Base-by-base conservation (phyloP, 306 rosid genomes). In the Trifolium pratense region DNA sequence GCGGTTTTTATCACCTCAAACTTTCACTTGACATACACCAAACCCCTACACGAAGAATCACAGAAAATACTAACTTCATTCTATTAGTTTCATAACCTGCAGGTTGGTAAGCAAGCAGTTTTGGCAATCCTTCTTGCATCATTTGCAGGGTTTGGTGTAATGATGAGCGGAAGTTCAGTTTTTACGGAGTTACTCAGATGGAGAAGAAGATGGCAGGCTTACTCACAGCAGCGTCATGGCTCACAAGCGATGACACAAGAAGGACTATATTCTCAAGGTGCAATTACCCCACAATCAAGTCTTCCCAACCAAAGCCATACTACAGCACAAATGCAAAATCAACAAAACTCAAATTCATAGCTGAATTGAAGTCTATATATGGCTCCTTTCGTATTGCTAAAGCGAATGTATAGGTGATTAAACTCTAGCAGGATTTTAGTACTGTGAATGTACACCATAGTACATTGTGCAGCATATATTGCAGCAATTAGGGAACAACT, bases 91-190 rank as follows among this genome's bases (percentile, higher is more conserved):
- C 34, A 61, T 73, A 48, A 78, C 20, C 26, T 75, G 71, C 91
- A 95, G 99, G 87, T 91, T 55, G 79, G 79, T 17, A 84, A 88
- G 78, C 96, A 86, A 78, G 89, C 97, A 73, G 84, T 91, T 83
- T 75, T 91, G 72, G 81, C 97, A 3, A 87, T 95, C 71, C 87
- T 95, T 31, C 90, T 95, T 6, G 96, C 99, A 42, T 86, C 99
- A 68, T 91, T 95, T 84, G 86, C 97, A 9, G 97, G 99, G 58
- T 84, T 91, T 66, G 97, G 97, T 34, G 82, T 90, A 12, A 88
- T 91, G 67, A 87, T 95, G 97, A 91, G 96, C 46, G 97, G 97
- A 58, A 91, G 89, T 82, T 95, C 99, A 31, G 82, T 95, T 45
- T 20, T 91, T 23, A 70, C 82, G 0, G 97, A 95, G 73, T 21